Conservation (phyloP, 306 rosid genomes). For the Fagus crenata region DNA sequence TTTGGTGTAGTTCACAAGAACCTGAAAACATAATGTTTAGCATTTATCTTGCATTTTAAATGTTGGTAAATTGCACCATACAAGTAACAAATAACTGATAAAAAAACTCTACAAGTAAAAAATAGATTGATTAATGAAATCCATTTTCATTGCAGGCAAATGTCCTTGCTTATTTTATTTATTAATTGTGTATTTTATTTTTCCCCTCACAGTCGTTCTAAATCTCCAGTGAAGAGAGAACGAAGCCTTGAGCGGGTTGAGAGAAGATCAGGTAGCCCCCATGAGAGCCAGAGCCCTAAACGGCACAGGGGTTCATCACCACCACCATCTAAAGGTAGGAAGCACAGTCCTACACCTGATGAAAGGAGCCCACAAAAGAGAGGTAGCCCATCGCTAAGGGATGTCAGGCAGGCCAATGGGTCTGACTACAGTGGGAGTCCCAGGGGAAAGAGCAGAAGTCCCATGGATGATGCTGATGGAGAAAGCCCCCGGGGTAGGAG, state of each 20-base stretch:
- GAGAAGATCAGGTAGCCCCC: constrained; percentile 53
- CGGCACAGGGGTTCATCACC: constrained; percentile 41
- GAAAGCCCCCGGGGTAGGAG: constrained; percentile 28
- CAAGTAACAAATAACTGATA: no score
- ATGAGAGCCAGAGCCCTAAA: constrained; percentile 49
- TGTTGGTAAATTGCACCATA: no score
- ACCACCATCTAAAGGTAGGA: constrained; percentile 48
- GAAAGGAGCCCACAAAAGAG: constrained; percentile 45
- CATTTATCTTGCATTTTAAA: no score
- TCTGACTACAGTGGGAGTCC: constrained; percentile 42
- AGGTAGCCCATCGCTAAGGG: constrained; percentile 40
- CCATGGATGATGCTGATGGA: constrained; percentile 35
- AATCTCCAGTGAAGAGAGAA: constrained; percentile 50
- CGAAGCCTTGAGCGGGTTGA: constrained; percentile 41
- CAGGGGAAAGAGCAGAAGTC: constrained; percentile 49
- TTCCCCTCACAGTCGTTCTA: constrained; percentile 34
- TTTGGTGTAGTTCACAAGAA: neutral
- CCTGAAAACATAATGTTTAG: neutral
- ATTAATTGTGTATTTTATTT: neutral
- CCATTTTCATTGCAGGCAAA: neutral
- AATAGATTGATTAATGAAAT: neutral
- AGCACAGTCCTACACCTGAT: constrained; percentile 36
- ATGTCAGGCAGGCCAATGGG: constrained; percentile 21
- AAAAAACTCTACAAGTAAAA: no score
- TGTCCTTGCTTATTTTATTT: neutral